These are phyloP conservation scores for Solanum megistacrolobum DNA, from an alignment of 257 asterid species.

Conservation along the genomic window DNA sequence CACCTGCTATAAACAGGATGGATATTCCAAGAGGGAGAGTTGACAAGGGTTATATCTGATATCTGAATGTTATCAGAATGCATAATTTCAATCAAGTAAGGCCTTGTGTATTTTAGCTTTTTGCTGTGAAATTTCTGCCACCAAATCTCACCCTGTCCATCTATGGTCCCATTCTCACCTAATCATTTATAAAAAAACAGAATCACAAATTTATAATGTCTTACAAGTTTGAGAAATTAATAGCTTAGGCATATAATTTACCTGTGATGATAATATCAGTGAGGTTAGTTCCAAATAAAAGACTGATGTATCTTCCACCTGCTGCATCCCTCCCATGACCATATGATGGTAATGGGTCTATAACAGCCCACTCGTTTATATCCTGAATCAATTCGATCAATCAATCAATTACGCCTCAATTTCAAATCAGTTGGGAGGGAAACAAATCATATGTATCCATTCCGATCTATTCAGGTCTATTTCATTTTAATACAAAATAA, in stretches of 20 bases:
- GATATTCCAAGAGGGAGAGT: constrained; percentile 66
- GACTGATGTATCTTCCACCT: constrained; percentile 58
- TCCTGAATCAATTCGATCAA: constrained; percentile 4
- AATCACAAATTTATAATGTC: not conserved
- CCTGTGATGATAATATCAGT: constrained; percentile 61
- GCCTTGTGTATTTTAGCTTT: constrained; percentile 51
- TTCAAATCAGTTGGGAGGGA: not conserved
- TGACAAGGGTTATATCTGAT: constrained; percentile 40
- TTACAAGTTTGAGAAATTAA: not conserved
- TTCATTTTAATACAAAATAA: not conserved
- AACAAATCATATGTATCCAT: not conserved
- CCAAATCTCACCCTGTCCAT: constrained; percentile 67
- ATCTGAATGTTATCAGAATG: constrained; percentile 42
- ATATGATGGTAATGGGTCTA: constrained; percentile 64
- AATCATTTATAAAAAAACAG: not conserved
- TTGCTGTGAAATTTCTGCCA: constrained; percentile 67
- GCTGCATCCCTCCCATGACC: constrained; percentile 66
- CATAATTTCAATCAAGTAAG: constrained; percentile 40
- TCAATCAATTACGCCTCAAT: not conserved
- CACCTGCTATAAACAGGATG: constrained; percentile 79
- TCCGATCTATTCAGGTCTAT: not conserved
- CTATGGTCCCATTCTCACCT: constrained; percentile 80
- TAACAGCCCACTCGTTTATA: constrained; percentile 29
- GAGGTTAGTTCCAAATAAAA: constrained; percentile 48
- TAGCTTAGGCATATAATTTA: not conserved